These are phyloP conservation scores for Calonectria montana DNA, from an alignment of 2,329 filamentous ascomycete species.

Conservation along the genomic window DNA sequence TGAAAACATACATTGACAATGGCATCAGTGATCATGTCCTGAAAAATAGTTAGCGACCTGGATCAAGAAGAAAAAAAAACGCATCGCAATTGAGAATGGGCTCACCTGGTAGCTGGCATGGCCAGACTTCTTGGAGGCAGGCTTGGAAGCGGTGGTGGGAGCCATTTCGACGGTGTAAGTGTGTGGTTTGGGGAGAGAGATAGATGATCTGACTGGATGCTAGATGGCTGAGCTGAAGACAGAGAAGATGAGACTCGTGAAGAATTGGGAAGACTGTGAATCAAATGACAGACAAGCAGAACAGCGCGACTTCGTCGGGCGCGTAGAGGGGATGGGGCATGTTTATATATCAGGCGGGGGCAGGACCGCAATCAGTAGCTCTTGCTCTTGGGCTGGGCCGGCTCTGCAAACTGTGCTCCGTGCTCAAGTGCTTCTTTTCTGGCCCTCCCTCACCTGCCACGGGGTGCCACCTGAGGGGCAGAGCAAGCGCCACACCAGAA, in stretches of 20 bases:
- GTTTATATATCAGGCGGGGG: conserved; percentile 72
- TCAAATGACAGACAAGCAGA: conserved; percentile 49
- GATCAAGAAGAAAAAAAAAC: conserved; percentile 8
- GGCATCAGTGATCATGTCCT: conserved; percentile 74
- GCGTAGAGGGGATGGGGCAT: conserved; percentile 63
- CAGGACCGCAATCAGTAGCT: conserved; percentile 67
- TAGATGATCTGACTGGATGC: conserved; percentile 23
- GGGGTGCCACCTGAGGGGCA: conserved; percentile 39
- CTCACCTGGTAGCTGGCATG: conserved; percentile 71
- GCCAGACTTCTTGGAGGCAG: conserved; percentile 59
- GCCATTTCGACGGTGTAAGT: conserved; percentile 60
- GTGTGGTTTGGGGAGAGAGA: conserved; percentile 32
- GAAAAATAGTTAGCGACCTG: conserved; percentile 24
- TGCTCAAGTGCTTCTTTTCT: conserved; percentile 32
- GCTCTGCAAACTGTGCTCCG: conserved; percentile 20
- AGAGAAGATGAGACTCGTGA: conserved; percentile 33
- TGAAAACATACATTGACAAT: conserved; percentile 67
- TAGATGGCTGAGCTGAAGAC: conserved; percentile 41
- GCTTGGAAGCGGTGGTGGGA: conserved; percentile 66
- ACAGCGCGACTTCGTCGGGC: conserved; percentile 57
- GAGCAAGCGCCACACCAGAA: conserved; percentile 40
- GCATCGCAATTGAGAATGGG: conserved; percentile 31
- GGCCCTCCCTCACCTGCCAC: conserved; percentile 38
- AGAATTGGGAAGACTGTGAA: conserved; percentile 37
- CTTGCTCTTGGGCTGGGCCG: conserved; percentile 30